Percentiles rank a stretch among this genome's conserved stretches.
Evolutionary conservation across 1,284 basidiomycete genomes (phyloP).

Genomic region (Rhodofomes roseus): DNA sequence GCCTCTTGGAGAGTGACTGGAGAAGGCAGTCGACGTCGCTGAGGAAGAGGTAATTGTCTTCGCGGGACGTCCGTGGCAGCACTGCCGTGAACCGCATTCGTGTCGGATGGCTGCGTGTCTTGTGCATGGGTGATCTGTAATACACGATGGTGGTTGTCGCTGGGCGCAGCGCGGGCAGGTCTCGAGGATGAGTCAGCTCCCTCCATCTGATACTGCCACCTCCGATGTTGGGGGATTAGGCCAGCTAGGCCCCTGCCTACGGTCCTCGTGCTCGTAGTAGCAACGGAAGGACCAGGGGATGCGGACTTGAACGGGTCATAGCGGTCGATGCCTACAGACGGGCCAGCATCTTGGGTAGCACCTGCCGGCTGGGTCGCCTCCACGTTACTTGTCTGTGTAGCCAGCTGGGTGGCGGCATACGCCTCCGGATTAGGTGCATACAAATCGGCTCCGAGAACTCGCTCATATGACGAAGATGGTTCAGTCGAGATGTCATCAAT

Average conservation of each 20-base stretch:
- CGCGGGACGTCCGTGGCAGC: neutral
- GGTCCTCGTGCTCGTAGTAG: constrained; percentile 9
- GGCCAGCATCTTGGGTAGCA: neutral
- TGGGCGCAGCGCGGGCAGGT: neutral
- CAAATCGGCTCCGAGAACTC: constrained; percentile 8
- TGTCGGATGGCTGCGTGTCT: constrained; percentile 19
- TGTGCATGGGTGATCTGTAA: neutral
- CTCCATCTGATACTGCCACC: neutral
- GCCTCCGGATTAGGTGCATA: constrained; percentile 3
- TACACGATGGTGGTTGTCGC: neutral
- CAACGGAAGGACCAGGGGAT: constrained; percentile 1
- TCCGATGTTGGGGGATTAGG: constrained; percentile 1
- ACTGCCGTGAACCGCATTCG: constrained; percentile 12
- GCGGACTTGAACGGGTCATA: neutral
- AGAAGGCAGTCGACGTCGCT: constrained; percentile 8
- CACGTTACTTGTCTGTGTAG: neutral
- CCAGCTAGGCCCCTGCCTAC: neutral
- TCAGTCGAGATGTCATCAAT: constrained; percentile 13
- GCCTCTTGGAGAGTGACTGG: constrained; percentile 2
- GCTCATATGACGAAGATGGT: constrained; percentile 20
- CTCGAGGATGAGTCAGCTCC: neutral
- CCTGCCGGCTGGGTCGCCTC: neutral
- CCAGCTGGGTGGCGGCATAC: constrained; percentile 1
- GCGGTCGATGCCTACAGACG: neutral
- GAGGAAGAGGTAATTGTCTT: neutral